Conservation (phyloP, 768 basidiomycete genomes). For the Rhodotorula babjevae region DNA sequence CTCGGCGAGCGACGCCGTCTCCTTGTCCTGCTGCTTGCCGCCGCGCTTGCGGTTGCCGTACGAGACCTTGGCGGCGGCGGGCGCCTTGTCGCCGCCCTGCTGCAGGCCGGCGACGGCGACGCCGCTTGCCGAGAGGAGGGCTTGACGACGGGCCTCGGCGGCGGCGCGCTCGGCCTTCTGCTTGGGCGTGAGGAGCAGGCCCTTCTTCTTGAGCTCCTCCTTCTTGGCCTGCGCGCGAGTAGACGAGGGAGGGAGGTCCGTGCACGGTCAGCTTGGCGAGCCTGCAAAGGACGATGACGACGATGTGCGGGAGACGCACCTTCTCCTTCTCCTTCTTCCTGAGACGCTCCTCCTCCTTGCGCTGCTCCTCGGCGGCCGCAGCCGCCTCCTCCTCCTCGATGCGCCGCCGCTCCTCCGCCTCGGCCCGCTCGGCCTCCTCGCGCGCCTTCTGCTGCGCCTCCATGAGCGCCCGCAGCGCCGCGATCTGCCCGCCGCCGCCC, state of each 20-base stretch:
- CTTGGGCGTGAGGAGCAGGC: constrained; percentile 89
- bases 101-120: constrained; percentile 82
- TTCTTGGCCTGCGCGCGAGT: constrained; percentile 66
- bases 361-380: constrained; percentile 71
- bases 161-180: constrained; percentile 89
- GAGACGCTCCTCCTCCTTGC: constrained; percentile 85
- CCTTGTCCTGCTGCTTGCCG: constrained; percentile 4
- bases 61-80: constrained; percentile 64
- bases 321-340: constrained; percentile 96
- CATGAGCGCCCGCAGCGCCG: constrained; percentile 78
- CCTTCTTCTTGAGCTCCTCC: constrained; percentile 87
- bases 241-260: background rate
- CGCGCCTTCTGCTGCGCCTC: constrained; percentile 83
- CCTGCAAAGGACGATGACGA: background rate
- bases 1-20: background rate
- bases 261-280: background rate
- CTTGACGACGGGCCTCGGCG: constrained; percentile 84
- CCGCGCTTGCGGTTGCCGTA: constrained; percentile 84
- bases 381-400: constrained; percentile 85
- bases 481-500: constrained; percentile 55
- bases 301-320: constrained; percentile 50
- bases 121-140: constrained; percentile 76
- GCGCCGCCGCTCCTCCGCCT: constrained; percentile 62
- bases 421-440: constrained; percentile 67
- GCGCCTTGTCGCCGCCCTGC: constrained; percentile 47